phyloP scores from a whole-genome alignment of 2,329 filamentous ascomycete genomes.

The Fusarium sp. region DNA sequence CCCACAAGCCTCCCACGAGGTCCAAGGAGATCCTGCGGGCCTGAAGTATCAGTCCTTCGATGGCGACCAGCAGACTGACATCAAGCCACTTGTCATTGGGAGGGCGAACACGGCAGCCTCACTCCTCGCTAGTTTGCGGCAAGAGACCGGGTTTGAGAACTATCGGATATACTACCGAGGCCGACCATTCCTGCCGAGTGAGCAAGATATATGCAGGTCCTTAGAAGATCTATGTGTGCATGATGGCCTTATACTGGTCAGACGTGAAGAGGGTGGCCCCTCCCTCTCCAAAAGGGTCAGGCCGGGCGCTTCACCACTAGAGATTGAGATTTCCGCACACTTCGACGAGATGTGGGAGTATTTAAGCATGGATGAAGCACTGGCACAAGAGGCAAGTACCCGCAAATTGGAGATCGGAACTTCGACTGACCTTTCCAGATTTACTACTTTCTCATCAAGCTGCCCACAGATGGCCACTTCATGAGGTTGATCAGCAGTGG shows the following conservation, averaged over 20 bases:
- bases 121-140: slow-evolving; percentile 72
- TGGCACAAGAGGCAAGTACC: slow-evolving; percentile 71
- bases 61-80: slow-evolving; percentile 66
- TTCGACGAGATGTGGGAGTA: slow-evolving; percentile 87
- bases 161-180: slow-evolving; percentile 79
- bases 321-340: slow-evolving; percentile 82
- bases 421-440: slow-evolving; percentile 58
- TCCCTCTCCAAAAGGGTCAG: slow-evolving; percentile 57
- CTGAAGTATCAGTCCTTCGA: slow-evolving; percentile 81
- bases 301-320: slow-evolving; percentile 69
- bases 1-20: slow-evolving; percentile 59
- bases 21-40: slow-evolving; percentile 72
- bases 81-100: slow-evolving; percentile 73
- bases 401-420: not conserved
- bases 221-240: slow-evolving; percentile 75
- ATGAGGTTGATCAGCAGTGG: slow-evolving; percentile 67
- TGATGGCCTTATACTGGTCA: slow-evolving; percentile 74
- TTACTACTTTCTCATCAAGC: slow-evolving; percentile 74
- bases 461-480: slow-evolving; percentile 74
- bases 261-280: slow-evolving; percentile 62
- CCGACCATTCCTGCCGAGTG: slow-evolving; percentile 69
- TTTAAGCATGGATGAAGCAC: slow-evolving; percentile 75
- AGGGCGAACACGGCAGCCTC: slow-evolving; percentile 76
- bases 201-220: slow-evolving; percentile 68
- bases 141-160: slow-evolving; percentile 79